These are phyloP conservation scores for Penicillium sp. DNA, from an alignment of 2,329 filamentous ascomycete species.

Conservation along the genomic window DNA sequence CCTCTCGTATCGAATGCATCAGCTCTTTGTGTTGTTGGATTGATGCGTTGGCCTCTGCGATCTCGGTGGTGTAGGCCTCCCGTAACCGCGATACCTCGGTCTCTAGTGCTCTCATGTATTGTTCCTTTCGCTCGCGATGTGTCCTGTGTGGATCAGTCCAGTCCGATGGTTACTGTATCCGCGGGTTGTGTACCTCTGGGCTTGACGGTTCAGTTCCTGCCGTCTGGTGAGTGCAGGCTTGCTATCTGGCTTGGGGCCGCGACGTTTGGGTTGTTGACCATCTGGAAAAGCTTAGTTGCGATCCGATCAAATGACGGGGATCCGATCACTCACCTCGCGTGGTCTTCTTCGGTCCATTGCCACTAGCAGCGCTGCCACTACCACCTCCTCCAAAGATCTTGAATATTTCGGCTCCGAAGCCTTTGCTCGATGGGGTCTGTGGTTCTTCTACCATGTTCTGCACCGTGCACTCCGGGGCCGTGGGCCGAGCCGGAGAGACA, in stretches of 20 bases:
- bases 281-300: conserved; percentile 52
- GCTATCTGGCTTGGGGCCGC: conserved; percentile 94
- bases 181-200: conserved; percentile 69
- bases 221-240: conserved; percentile 89
- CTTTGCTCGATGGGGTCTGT: conserved; percentile 20
- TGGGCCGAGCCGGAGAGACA: conserved; percentile 12
- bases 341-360: conserved; percentile 57
- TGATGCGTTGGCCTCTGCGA: conserved; percentile 52
- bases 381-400: conserved; percentile 55
- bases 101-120: conserved; percentile 92
- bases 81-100: conserved; percentile 86
- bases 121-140: conserved; percentile 92
- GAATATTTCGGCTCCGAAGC: conserved; percentile 33
- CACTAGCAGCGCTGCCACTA: conserved; percentile 33
- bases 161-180: conserved; percentile 9
- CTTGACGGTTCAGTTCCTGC: conserved; percentile 92
- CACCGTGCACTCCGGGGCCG: conserved; percentile 18
- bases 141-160: conserved; percentile 60
- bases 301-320: neutral
- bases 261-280: conserved; percentile 80
- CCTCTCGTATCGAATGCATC: conserved; percentile 70
- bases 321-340: conserved; percentile 63
- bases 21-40: conserved; percentile 69
- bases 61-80: conserved; percentile 69
- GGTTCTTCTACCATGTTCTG: conserved; percentile 21